Percentiles rank a stretch among this genome's conserved stretches.
Conservation (phyloP, 495 filamentous ascomycete genomes). For the Talaromyces ruber region DNA sequence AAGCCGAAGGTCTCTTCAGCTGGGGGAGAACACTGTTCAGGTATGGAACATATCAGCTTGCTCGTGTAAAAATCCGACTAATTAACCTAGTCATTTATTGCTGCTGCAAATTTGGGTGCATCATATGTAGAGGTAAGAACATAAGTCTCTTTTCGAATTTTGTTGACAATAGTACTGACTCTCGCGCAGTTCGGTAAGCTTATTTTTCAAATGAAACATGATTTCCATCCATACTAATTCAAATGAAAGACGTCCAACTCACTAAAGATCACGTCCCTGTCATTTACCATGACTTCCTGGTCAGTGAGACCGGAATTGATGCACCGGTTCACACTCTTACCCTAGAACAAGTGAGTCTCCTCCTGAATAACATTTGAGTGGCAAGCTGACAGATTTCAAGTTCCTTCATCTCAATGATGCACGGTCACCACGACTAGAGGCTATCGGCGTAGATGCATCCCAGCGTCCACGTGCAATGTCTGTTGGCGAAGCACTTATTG, state of each 20-base stretch:
- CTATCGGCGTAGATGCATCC: constrained; percentile 15
- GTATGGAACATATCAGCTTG: background rate
- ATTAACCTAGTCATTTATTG: constrained; percentile 92
- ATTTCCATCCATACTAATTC: background rate
- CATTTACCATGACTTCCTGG: constrained; percentile 98
- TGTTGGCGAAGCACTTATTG: constrained; percentile 41
- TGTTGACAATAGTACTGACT: constrained; percentile 2
- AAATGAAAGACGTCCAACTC: constrained; percentile 75
- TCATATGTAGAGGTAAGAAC: constrained; percentile 70
- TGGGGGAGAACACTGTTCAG: constrained; percentile 47
- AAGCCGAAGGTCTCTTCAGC: constrained; percentile 73
- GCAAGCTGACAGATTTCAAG: constrained; percentile 13
- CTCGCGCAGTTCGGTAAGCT: constrained; percentile 2
- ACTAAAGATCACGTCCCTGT: constrained; percentile 98
- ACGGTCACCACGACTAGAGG: constrained; percentile 30
- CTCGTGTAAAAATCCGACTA: constrained; percentile 3
- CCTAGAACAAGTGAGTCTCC: constrained; percentile 56
- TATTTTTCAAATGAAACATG: background rate
- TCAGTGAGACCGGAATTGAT: constrained; percentile 97
- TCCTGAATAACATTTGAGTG: background rate
- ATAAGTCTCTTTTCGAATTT: constrained; percentile 1
- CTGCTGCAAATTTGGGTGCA: constrained; percentile 87
- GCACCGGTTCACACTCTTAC: constrained; percentile 94
- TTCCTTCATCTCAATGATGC: constrained; percentile 78
- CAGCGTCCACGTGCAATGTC: constrained; percentile 48